Percentiles rank a stretch among this genome's conserved stretches.
phyloP scores from a whole-genome alignment of 306 rosid genomes.

The Begonia fuchsioides region DNA sequence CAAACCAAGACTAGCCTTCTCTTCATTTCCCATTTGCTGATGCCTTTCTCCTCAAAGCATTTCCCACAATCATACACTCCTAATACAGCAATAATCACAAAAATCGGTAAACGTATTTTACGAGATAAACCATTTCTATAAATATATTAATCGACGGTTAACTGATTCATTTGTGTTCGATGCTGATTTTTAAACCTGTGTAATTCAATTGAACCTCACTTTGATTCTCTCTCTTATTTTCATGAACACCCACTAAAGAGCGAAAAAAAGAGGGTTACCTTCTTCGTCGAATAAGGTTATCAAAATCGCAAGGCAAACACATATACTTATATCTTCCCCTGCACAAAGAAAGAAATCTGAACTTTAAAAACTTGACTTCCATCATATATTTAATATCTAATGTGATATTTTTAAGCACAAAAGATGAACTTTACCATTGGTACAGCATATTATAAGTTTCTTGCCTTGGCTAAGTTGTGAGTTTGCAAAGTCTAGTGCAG shows the following conservation, averaged over 20 bases:
- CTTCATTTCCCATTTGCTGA: slow-evolving; percentile 54
- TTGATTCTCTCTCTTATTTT: too few species aligned
- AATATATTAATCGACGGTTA: too few species aligned
- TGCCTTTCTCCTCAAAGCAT: slow-evolving; percentile 8
- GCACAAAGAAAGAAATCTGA: slow-evolving; percentile 16
- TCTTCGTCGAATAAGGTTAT: slow-evolving; percentile 47
- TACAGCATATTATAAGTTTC: slow-evolving; percentile 47
- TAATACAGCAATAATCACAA: not conserved
- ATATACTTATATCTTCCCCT: slow-evolving; percentile 86
- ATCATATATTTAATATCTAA: too few species aligned
- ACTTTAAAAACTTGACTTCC: too few species aligned
- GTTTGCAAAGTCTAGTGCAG: slow-evolving; percentile 68
- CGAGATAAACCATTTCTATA: too few species aligned
- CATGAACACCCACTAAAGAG: too few species aligned
- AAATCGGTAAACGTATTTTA: too few species aligned
- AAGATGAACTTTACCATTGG: slow-evolving; percentile 32
- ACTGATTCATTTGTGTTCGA: too few species aligned
- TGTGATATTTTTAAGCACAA: too few species aligned
- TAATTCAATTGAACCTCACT: too few species aligned
- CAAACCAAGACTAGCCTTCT: slow-evolving; percentile 46
- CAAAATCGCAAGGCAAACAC: slow-evolving; percentile 75
- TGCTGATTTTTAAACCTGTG: too few species aligned
- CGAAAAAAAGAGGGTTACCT: slow-evolving; percentile 24
- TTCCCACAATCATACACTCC: slow-evolving; percentile 27
- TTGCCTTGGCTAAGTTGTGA: slow-evolving; percentile 47